Base-by-base conservation (phyloP, 2,329 filamentous ascomycete species). In the Periconia macrospinosa region DNA sequence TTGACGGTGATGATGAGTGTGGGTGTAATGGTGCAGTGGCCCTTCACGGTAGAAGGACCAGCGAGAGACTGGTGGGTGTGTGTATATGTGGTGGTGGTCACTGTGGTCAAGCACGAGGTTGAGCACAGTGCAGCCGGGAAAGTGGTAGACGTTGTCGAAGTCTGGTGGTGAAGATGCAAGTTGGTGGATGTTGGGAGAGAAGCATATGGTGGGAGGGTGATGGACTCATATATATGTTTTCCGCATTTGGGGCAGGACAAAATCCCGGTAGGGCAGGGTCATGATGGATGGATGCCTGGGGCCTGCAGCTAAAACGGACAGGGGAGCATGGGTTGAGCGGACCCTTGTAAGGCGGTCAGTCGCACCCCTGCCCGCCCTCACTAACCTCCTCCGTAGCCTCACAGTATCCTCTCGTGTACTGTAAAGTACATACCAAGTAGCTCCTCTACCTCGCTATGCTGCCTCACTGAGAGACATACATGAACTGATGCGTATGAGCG, bases 221-320 rank as follows among this genome's bases (percentile, higher is more conserved):
- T 52, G 50, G 33, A 55, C 56, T 59, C 61, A 52, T 52, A 55
- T 71, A 71, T 71, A 68, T 68, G 63, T 63, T 56, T 65, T 55
- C 62, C 49, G 54, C 59, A 55, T 48, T 53, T 61, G 63, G 60
- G 57, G 61, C 59, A 59, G 55, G 44, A 57, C 47, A 45, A 46
- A 43, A 33, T 43, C 11, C 11, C 11, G 56, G 61, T 57, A 58
- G 55, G 44, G 58, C 47, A 45, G 43, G 46, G 41, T 41, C 52
- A 49, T 52, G 52, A 46, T 49, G 41, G 49, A 49, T 58, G 55
- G 61, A 55, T 58, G 60, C 61, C 61, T 62, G 56, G 53, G 50
- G 56, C 51, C n/a, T 60, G 60, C 56, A 59, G 61, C 33, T 37
- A 37, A 37, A 37, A 37, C 33, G 33, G 11, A 37, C 33, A 13